Evolutionary conservation across 257 asterid genomes (phyloP).

Genomic region (Solanum pimpinellifolium): DNA sequence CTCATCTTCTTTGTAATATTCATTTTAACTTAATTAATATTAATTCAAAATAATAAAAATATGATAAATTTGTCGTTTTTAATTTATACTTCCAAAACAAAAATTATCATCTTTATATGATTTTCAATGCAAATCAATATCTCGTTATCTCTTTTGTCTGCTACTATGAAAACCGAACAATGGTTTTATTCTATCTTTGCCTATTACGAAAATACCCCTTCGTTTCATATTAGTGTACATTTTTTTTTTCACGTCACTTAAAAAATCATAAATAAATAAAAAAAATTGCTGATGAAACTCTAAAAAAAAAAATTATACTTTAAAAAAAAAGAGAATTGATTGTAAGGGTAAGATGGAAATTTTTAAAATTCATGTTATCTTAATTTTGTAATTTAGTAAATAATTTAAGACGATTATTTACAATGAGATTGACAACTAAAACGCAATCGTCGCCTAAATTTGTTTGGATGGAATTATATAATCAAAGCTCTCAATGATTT

Average conservation of each 20-base stretch:
- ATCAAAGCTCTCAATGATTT: neutral
- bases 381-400: no score
- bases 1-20: neutral
- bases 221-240: accelerated
- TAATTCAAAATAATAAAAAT: neutral
- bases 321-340: no score
- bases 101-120: neutral
- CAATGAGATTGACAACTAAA: neutral
- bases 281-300: no score
- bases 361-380: neutral
- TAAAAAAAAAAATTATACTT: neutral
- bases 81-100: neutral
- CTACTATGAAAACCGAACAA: neutral
- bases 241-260: accelerated
- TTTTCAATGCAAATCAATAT: neutral
- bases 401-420: neutral
- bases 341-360: neutral
- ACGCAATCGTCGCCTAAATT: neutral
- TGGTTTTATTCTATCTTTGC: neutral
- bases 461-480: neutral
- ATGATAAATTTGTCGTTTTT: neutral
- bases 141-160: neutral
- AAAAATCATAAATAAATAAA: no score
- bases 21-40: neutral
- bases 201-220: neutral